A percentile compares a stretch with the other conserved stretches of the same genome.
Evolutionary conservation across 2,329 filamentous ascomycete genomes (phyloP).

Genomic region (Davidsoniella neocaledoniae): DNA sequence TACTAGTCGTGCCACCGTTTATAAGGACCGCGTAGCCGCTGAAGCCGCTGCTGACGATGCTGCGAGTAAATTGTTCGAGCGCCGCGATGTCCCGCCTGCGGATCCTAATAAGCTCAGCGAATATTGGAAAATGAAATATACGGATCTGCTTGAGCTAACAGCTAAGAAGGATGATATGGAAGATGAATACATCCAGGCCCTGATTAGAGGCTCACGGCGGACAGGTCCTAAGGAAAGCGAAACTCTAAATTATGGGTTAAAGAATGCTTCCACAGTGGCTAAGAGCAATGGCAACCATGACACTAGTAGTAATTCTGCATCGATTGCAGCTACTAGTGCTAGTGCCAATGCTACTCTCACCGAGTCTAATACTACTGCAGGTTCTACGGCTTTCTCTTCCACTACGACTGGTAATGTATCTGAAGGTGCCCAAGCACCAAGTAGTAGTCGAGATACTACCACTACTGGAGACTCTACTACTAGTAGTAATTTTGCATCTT

Average conservation of each 20-base stretch:
- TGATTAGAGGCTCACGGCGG: background rate
- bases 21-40: background rate
- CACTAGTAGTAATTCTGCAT: no score
- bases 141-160: conserved; percentile 4
- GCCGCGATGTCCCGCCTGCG: conserved; percentile 3
- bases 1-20: conserved; percentile 8
- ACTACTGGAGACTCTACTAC: no score
- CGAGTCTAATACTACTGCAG: no score
- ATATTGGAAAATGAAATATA: conserved; percentile 11
- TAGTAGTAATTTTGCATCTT: no score
- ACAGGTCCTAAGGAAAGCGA: background rate
- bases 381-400: no score
- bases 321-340: no score
- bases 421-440: no score
- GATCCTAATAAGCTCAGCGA: background rate
- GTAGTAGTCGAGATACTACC: no score
- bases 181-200: background rate
- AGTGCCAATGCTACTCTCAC: no score
- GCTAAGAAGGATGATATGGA: conserved; percentile 4
- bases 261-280: background rate
- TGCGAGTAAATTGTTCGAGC: conserved; percentile 1
- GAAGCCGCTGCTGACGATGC: conserved; percentile 1
- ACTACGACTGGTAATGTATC: no score
- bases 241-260: background rate
- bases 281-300: no score